Evolutionary conservation across 2,329 filamentous ascomycete species (phyloP).

Genomic region (Madurella fahalii): DNA sequence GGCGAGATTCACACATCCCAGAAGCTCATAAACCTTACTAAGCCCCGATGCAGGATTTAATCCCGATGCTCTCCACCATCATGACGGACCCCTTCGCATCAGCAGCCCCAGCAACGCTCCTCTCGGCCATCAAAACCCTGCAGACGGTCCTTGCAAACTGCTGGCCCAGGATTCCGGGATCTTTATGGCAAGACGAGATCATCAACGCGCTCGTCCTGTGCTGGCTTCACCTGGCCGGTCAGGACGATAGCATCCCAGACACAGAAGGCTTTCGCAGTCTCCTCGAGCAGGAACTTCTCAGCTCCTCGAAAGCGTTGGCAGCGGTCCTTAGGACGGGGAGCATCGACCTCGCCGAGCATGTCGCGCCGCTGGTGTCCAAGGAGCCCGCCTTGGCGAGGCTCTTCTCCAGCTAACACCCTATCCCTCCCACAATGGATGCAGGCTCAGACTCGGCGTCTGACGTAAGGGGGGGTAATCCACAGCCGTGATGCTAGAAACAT

Average conservation of each 20-base stretch:
- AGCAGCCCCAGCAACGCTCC: slow-evolving; percentile 49
- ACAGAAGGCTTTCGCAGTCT: slow-evolving; percentile 7
- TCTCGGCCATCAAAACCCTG: slow-evolving; percentile 50
- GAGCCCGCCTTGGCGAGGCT: slow-evolving; percentile 34
- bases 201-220: slow-evolving; percentile 58
- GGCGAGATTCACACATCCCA: background rate
- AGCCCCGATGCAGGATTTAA: slow-evolving; percentile 46
- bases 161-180: slow-evolving; percentile 61
- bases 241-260: slow-evolving; percentile 21
- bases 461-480: no score
- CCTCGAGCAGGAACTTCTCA: slow-evolving; percentile 35
- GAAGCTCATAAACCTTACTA: background rate
- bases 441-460: no score
- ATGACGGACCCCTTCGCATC: slow-evolving; percentile 66
- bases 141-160: slow-evolving; percentile 56
- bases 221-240: slow-evolving; percentile 55
- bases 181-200: slow-evolving; percentile 58
- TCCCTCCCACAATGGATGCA: background rate
- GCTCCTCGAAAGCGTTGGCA: slow-evolving; percentile 33
- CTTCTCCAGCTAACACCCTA: slow-evolving; percentile 25
- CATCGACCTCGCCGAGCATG: slow-evolving; percentile 29
- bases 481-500: no score
- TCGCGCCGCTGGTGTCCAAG: slow-evolving; percentile 34
- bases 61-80: slow-evolving; percentile 62
- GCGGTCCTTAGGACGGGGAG: slow-evolving; percentile 31